These are phyloP conservation scores for Arxiozyma telluris DNA, from an alignment of 1,139 yeast species.

Conservation along the genomic window DNA sequence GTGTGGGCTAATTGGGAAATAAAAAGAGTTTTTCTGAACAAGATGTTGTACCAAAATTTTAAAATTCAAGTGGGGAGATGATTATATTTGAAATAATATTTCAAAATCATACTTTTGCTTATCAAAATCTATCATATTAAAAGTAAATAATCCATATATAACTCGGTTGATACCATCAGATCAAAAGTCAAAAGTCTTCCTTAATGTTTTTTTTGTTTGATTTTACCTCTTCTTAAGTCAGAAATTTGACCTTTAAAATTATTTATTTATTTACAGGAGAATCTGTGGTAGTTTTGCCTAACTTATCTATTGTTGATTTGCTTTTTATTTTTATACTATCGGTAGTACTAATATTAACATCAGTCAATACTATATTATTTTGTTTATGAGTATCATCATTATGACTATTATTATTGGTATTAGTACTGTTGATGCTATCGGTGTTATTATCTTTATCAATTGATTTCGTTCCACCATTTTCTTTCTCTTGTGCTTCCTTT, in stretches of 20 bases:
- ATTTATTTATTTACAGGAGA: neutral
- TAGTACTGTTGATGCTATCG: neutral
- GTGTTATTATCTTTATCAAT: neutral
- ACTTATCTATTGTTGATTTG: neutral
- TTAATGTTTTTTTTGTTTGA: too few relatives aligned
- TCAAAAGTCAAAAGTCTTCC: neutral
- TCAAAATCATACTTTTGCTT: neutral
- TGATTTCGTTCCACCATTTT: neutral
- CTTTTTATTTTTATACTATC: neutral
- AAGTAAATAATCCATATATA: too few relatives aligned
- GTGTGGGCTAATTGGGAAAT: too few relatives aligned
- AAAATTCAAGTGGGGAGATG: too few relatives aligned
- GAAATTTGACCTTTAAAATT: neutral
- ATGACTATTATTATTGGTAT: neutral
- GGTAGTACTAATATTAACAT: neutral
- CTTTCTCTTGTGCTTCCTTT: neutral
- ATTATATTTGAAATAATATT: too few relatives aligned
- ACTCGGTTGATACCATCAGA: neutral
- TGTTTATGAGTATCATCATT: neutral
- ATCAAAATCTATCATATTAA: too few relatives aligned
- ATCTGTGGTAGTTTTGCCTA: neutral
- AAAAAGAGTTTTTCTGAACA: too few relatives aligned
- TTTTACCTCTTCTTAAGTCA: constrained; percentile 20
- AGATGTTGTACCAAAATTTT: too few relatives aligned
- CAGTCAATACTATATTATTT: neutral